Percentiles rank a stretch among this genome's conserved stretches.
phyloP scores from a whole-genome alignment of 2,329 filamentous ascomycete species.

The Thermothelomyces thermophilus region DNA sequence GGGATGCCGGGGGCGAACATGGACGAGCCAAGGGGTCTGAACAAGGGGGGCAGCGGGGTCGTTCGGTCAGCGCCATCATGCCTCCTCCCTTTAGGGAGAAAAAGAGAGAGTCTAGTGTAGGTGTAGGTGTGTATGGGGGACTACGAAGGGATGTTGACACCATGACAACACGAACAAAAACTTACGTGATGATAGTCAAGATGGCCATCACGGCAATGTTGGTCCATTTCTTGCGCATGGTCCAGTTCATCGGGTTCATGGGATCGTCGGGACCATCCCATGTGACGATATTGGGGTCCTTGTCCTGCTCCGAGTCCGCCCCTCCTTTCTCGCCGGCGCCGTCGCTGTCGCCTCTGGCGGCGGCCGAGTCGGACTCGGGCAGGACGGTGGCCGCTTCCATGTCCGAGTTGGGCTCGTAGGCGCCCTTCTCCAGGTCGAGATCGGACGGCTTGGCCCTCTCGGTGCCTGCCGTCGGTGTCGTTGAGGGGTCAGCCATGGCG shows the following conservation, averaged over 20 bases:
- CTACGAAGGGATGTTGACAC: no score
- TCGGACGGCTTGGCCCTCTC: conserved; percentile 4
- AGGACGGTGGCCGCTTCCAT: conserved; percentile 16
- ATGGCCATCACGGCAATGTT: conserved; percentile 47
- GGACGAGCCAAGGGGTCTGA: conserved; percentile 36
- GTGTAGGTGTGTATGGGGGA: no score
- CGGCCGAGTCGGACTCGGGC: conserved; percentile 3
- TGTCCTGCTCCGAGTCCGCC: no score
- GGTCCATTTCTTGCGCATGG: conserved; percentile 48
- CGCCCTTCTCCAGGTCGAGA: conserved; percentile 18
- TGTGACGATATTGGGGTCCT: conserved; percentile 37
- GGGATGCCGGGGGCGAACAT: conserved; percentile 48
- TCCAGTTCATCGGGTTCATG: conserved; percentile 51
- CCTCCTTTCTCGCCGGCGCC: conserved; percentile 6
- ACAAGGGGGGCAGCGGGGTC: neutral
- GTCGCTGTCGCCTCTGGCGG: conserved; percentile 9
- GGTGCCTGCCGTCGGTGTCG: neutral
- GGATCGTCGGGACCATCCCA: conserved; percentile 50
- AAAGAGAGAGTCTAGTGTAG: no score
- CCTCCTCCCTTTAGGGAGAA: no score
- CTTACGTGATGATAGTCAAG: conserved; percentile 52
- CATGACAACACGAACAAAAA: no score
- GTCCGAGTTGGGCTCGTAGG: conserved; percentile 15
- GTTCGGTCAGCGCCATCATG: no score
- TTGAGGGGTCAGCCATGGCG: conserved; percentile 8